A percentile compares a stretch with the other conserved stretches of the same genome.
These are phyloP conservation scores for Backusella macrospora DNA, from an alignment of 192 early-diverging fungal genomes.

Conservation along the genomic window DNA sequence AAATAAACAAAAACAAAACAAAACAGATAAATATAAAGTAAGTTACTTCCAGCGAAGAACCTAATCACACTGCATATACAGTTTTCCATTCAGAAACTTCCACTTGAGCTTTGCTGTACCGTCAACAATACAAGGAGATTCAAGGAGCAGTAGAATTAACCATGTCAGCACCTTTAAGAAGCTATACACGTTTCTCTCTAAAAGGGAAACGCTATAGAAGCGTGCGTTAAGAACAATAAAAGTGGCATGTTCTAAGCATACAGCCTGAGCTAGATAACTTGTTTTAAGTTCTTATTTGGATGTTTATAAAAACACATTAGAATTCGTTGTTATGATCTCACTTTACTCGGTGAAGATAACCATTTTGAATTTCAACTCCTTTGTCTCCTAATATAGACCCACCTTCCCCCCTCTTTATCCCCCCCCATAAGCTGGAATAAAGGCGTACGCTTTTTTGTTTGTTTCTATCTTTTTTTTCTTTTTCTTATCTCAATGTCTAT, in stretches of 20 bases:
- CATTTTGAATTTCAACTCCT: constrained; percentile 14
- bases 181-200: background rate
- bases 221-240: background rate
- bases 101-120: background rate
- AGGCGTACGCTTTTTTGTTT: constrained; percentile 8
- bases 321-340: constrained; percentile 2
- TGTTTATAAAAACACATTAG: constrained; percentile 2
- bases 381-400: constrained; percentile 1
- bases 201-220: background rate
- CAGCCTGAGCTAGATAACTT: no score
- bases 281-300: background rate
- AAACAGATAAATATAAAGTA: constrained; percentile 7
- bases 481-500: constrained; percentile 10
- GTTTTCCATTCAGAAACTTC: constrained; percentile 8
- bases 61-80: constrained; percentile 11
- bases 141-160: background rate
- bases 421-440: constrained; percentile 13
- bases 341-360: constrained; percentile 4
- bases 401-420: background rate
- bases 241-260: background rate
- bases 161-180: constrained; percentile 2
- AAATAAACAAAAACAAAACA: background rate
- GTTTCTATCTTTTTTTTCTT: background rate
- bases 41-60: constrained; percentile 4
- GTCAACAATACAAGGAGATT: constrained; percentile 8